Conservation (phyloP, 1,284 basidiomycete genomes). For the Inonotus obliquus region DNA sequence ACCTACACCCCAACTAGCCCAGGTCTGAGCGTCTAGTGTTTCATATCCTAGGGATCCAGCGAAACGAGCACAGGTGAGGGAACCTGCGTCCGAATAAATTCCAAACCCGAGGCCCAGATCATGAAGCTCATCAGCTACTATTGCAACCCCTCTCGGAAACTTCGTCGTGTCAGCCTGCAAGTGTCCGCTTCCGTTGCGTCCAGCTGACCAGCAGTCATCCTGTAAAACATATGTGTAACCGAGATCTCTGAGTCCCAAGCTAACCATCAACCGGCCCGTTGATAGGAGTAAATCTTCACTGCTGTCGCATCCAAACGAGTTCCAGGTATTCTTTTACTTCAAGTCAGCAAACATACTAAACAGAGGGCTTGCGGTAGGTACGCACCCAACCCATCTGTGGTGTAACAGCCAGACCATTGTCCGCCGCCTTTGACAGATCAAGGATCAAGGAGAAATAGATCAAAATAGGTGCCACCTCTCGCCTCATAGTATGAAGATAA, state of each 20-base stretch:
- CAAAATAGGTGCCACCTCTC: neutral
- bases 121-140: slow-evolving; percentile 37
- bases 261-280: slow-evolving; percentile 29
- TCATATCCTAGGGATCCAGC: slow-evolving; percentile 45
- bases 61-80: slow-evolving; percentile 37
- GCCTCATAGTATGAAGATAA: neutral
- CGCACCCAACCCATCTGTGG: slow-evolving; percentile 36
- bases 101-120: slow-evolving; percentile 41
- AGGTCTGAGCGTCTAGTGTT: slow-evolving; percentile 41
- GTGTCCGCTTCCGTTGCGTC: slow-evolving; percentile 22
- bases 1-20: slow-evolving; percentile 41
- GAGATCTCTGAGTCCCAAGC: slow-evolving; percentile 13
- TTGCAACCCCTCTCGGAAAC: slow-evolving; percentile 44
- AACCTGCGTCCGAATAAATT: slow-evolving; percentile 45
- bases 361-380: neutral
- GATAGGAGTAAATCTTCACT: slow-evolving; percentile 31
- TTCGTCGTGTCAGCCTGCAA: slow-evolving; percentile 32
- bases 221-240: slow-evolving; percentile 25
- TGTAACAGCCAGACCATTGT: slow-evolving; percentile 35
- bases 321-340: slow-evolving; percentile 30
- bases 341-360: neutral
- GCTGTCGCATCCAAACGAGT: slow-evolving; percentile 33
- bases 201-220: slow-evolving; percentile 35
- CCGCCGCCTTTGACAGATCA: neutral
- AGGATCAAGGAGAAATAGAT: neutral